phyloP scores from a whole-genome alignment of 2,329 filamentous ascomycete species.

The Phaeosphaeriaceae sp. region DNA sequence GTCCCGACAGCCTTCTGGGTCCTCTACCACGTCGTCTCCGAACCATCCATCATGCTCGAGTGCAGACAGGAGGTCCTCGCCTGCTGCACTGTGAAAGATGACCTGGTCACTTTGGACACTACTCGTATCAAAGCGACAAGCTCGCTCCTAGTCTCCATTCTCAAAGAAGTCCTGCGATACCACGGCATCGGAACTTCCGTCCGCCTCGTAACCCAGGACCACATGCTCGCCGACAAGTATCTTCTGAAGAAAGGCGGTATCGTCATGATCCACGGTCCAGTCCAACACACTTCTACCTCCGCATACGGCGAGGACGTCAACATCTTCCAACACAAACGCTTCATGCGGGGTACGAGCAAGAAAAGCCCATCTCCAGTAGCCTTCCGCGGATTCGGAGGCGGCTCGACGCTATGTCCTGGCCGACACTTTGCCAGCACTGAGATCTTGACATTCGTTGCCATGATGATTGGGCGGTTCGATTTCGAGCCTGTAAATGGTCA shows the following conservation, averaged over 20 bases:
- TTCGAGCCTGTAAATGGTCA: slow-evolving; percentile 17
- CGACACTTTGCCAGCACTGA: slow-evolving; percentile 43
- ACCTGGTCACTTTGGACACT: slow-evolving; percentile 17
- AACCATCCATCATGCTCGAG: slow-evolving; percentile 38
- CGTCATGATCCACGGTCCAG: slow-evolving; percentile 33
- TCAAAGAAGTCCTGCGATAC: slow-evolving; percentile 51
- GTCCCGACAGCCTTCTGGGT: slow-evolving; percentile 51
- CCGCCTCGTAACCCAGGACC: slow-evolving; percentile 41
- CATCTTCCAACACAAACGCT: slow-evolving; percentile 44
- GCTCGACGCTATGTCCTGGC: slow-evolving; percentile 39
- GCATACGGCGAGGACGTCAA: slow-evolving; percentile 31
- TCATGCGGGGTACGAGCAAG: slow-evolving; percentile 19
- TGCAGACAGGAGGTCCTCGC: slow-evolving; percentile 41
- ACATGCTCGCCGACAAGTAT: slow-evolving; percentile 36
- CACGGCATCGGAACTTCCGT: slow-evolving; percentile 42
- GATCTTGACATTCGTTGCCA: slow-evolving; percentile 31
- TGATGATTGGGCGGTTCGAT: slow-evolving; percentile 38
- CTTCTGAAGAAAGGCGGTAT: slow-evolving; percentile 42
- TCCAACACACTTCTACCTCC: slow-evolving; percentile 21
- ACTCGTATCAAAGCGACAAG: slow-evolving; percentile 44
- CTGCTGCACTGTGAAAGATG: slow-evolving; percentile 22
- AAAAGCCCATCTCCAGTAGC: slow-evolving; percentile 12
- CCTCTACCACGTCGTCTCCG: slow-evolving; percentile 43
- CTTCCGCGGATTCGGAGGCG: slow-evolving; percentile 40
- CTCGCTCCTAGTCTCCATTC: slow-evolving; percentile 49